Base-by-base conservation (phyloP, 176 grass and related monocot species). In the Hyparrhenia diplandra region DNA sequence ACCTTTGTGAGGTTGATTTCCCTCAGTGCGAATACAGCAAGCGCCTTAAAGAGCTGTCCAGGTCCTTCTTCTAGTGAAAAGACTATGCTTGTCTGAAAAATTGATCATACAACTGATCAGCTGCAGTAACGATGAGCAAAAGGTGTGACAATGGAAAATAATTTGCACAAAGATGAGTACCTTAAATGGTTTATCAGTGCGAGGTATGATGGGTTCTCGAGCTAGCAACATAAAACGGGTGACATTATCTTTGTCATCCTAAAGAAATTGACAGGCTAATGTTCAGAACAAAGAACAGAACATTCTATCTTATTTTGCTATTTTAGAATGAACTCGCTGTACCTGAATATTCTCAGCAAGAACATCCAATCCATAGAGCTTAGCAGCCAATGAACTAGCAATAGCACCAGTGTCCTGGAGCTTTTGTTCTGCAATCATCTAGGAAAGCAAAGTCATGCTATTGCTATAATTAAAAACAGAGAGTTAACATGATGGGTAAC, bases 311-410 rank as follows among this genome's bases (percentile, higher is more conserved):
- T 20, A 49, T 47, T 49, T 29, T 49, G 49, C 42, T 49, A 49
- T 45, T 67, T 89, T 49, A 68, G 13, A 2, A 42, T 35, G 65
- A 59, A 49, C 36, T 64, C 65, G 36, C 17, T 76, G 35, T 85
- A 99, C 96, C 92, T 99, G 96, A 90, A 99, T 99, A 90, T 99
- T 94, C 79, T 85, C 75, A 21, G 84, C 92, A 81, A 99, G 90
- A 87, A 99, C 74, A 86, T 99, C 79, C 82, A 99, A 65, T 25
- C 87, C 92, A 81, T 99, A 99, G 70, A 99, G 64, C 81, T 99
- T 87, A 84, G 92, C 92, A 76, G 92, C 92, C 62, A 90, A 89
- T 18, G 87, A 91, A 75, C 96, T 95, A 74, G 92, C 96, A 74
- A 99, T 78, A 32, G 88, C 96, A 29, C 84, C 90, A 43, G 92